Evolutionary conservation across 768 basidiomycete species (phyloP), one percentile per base, ranked within the genome.

Genomic region (Clathrus columnatus): DNA sequence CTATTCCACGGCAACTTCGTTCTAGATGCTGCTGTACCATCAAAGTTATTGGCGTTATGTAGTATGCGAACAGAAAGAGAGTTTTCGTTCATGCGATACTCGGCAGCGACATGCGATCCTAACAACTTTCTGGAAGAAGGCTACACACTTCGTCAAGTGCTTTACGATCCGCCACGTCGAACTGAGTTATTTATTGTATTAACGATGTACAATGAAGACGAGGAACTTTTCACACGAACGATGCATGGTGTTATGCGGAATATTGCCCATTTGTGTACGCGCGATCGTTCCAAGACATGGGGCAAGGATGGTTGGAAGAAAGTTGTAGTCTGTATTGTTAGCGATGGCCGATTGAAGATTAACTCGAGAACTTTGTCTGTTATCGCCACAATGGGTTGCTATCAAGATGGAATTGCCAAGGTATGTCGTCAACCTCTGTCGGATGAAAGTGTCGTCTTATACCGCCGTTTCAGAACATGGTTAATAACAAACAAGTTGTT

Each of bases 271-370:
- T 51, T 67, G 29, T 64, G 65, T 52, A 59, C 59, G 36, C 60
- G 63, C 5, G 85, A 87, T 45, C 74, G 89, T 48, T 87, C 84
- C 62, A 93, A 90, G 76, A 96, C 89, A 4, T 98, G 95, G 95
- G 94, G 93, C 0, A 87, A 87, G 67, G 93, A 96, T 0, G 92
- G 92, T 1, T 98, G 95, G 95, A 94, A 97, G 76, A 97, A 96
- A 76, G 90, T 95, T 29, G 93, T 94, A 7, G 86, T 95, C 8
- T 92, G 89, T 64, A 84, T 94, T 61, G 91, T 95, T 7, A 87
- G 85, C 42, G 91, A 94, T 67, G 92, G 91, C 0, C 78, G 91
- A 27, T 65, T 71, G 60, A 91, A 92, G 77, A 87, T 95, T 69
- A 91, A 92, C 65, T 78, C 85, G 43, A 72, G 90, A 58, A 89